These are phyloP conservation scores for Xylariaceae sp. DNA, from an alignment of 2,329 filamentous ascomycete genomes.

Conservation along the genomic window DNA sequence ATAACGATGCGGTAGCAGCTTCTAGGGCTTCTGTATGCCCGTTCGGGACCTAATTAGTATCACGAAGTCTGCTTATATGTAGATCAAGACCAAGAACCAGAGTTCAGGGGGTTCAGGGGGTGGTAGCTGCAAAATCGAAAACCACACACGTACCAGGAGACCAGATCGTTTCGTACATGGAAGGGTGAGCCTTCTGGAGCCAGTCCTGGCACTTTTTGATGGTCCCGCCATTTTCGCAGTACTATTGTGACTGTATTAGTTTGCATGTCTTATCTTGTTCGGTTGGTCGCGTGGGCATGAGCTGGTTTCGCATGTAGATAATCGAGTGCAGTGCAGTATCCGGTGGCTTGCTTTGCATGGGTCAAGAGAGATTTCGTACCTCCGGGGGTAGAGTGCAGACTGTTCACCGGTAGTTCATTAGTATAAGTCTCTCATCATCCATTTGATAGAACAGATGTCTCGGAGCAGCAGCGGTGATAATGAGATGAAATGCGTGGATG, in stretches of 20 bases:
- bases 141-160: conserved; percentile 61
- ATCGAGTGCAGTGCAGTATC: not conserved
- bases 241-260: conserved; percentile 51
- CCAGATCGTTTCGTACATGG: conserved; percentile 75
- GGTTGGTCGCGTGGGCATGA: not conserved
- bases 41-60: not conserved
- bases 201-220: conserved; percentile 97
- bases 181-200: conserved; percentile 70
- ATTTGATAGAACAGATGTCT: not conserved
- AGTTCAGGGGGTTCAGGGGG: not conserved
- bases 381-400: conserved; percentile 62
- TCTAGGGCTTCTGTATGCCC: conserved; percentile 63
- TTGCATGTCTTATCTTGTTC: not conserved
- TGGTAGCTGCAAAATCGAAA: not conserved
- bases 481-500: not conserved
- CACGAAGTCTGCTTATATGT: not conserved
- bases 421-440: conserved; percentile 5
- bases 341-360: not conserved
- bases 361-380: conserved; percentile 37
- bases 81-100: not conserved
- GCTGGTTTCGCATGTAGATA: no score
- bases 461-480: conserved; percentile 1
- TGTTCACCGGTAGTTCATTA: conserved; percentile 28
- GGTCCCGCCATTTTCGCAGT: conserved; percentile 97
- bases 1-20: conserved; percentile 79